Base-by-base conservation (phyloP, 805 yeast species). In the Monosporozyma yasuniensis region DNA sequence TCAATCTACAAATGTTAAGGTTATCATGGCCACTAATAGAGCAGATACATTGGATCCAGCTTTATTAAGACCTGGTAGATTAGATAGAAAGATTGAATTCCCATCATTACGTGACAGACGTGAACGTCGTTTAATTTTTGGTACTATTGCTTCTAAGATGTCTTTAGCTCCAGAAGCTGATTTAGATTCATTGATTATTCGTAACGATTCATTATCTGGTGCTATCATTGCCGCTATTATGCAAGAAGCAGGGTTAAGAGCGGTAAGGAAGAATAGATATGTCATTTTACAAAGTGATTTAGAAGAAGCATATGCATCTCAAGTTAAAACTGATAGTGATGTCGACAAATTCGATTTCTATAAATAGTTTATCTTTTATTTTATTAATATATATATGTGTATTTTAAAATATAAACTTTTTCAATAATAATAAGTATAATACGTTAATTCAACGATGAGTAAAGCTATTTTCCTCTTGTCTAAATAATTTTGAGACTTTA, bases 21-120 rank as follows among this genome's bases (percentile, higher is more conserved):
- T 93, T 35, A 93, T 93, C 56, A 93, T 93, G 99, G 99, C 99
- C 41, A 93, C 99, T 11, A 93, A 93, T 72, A 85, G 99, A 73
- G 96, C 96, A n/a, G 99, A 93, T 66, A 93, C 99, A 2, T 79
- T 93, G 59, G 99, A 93, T 71, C 99, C 99, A 4, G 99, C 99
- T 11, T 75, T 93, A 59, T 79, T 93, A 68, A 86, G 99, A 73
- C 97, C 99, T 18, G 99, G 99, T 58, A 86, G 99, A 73, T 78
- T 93, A 67, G 99, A 93, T 70, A 81, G 99, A 69, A 95, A 95
- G 70, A 95, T 93, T 60, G 99, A 93, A 70, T 95, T 93, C 70
- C 99, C 99, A 47, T 82, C 88, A 19, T 76, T 93, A 68, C 86
- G 95, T 64, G 99, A 93, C 67, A 83, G 99, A 72, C 84, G 99